These are phyloP conservation scores for Xylariaceae sp. DNA, from an alignment of 2,329 filamentous ascomycete genomes.

Conservation along the genomic window DNA sequence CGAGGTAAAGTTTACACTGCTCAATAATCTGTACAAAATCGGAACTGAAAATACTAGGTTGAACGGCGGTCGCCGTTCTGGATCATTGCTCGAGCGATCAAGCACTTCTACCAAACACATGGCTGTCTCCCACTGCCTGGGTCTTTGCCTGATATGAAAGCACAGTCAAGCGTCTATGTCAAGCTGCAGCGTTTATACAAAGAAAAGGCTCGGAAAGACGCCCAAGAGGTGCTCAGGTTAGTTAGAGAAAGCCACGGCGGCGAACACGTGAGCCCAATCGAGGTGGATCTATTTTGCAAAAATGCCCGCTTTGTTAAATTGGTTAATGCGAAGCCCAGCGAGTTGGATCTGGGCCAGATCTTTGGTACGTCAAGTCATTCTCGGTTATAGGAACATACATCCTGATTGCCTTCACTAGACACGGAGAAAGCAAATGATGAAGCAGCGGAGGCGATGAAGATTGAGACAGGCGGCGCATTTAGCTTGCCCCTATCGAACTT, in stretches of 20 bases:
- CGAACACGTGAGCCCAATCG: constrained; percentile 58
- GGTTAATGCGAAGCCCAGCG: constrained; percentile 54
- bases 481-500: constrained; percentile 55
- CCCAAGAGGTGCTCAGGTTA: constrained; percentile 65
- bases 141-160: constrained; percentile 94
- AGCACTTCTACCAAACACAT: constrained; percentile 70
- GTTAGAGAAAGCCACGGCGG: constrained; percentile 52
- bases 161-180: constrained; percentile 84
- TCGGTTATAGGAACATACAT: constrained; percentile 25
- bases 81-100: constrained; percentile 78
- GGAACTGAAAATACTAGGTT: constrained; percentile 31
- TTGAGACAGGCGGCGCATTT: constrained; percentile 31
- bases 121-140: constrained; percentile 76
- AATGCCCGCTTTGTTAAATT: constrained; percentile 91
- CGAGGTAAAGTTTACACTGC: constrained; percentile 50
- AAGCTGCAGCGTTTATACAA: constrained; percentile 92
- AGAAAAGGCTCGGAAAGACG: constrained; percentile 73
- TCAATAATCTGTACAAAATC: constrained; percentile 1
- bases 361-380: constrained; percentile 44
- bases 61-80: constrained; percentile 68
- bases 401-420: constrained; percentile 37
- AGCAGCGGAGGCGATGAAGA: constrained; percentile 44
- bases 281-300: constrained; percentile 92
- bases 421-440: constrained; percentile 53
- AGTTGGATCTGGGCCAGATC: constrained; percentile 48